phyloP scores from a whole-genome alignment of 176 grass and related monocot genomes.

The Triticum urartu region DNA sequence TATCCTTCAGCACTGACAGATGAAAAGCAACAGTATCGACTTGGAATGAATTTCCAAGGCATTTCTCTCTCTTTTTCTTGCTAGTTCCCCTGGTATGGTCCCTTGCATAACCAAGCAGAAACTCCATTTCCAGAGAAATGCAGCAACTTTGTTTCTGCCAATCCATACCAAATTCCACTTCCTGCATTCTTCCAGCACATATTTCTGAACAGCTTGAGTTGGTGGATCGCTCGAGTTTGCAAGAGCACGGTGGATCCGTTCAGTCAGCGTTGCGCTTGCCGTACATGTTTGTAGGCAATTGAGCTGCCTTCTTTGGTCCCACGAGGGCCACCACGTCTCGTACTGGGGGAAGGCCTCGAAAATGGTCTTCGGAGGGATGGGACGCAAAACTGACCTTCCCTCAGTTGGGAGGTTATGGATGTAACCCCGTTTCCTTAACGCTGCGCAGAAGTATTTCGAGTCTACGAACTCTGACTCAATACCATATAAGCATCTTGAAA shows the following conservation, averaged over 20 bases:
- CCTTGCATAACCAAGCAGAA: slow-evolving; percentile 61
- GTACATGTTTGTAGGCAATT: slow-evolving; percentile 80
- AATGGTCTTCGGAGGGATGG: background rate
- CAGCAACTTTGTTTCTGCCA: slow-evolving; percentile 58
- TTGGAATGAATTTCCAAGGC: slow-evolving; percentile 60
- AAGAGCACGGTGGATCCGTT: slow-evolving; percentile 43
- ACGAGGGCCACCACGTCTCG: slow-evolving; percentile 61
- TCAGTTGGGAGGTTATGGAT: slow-evolving; percentile 62
- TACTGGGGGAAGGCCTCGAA: slow-evolving; percentile 49
- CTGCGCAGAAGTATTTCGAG: slow-evolving; percentile 20
- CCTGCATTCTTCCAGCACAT: slow-evolving; percentile 52
- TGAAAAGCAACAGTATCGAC: too few relatives aligned
- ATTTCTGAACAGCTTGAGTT: slow-evolving; percentile 36
- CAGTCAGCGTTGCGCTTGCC: slow-evolving; percentile 49
- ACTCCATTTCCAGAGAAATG: slow-evolving; percentile 52
- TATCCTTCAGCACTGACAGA: too few relatives aligned
- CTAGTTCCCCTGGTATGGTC: slow-evolving; percentile 73
- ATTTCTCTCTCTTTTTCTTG: slow-evolving; percentile 58
- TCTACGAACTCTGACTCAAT: slow-evolving; percentile 72
- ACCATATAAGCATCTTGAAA: slow-evolving; percentile 67
- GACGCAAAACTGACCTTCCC: slow-evolving; percentile 53
- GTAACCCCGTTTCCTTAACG: slow-evolving; percentile 65
- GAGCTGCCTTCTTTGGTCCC: slow-evolving; percentile 70
- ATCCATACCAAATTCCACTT: slow-evolving; percentile 90
- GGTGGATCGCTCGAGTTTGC: slow-evolving; percentile 27